A percentile compares a stretch with the other conserved stretches of the same genome.
These are phyloP conservation scores for Fragilaria radians DNA, from an alignment of 108 stramenopile genomes.

Conservation along the genomic window DNA sequence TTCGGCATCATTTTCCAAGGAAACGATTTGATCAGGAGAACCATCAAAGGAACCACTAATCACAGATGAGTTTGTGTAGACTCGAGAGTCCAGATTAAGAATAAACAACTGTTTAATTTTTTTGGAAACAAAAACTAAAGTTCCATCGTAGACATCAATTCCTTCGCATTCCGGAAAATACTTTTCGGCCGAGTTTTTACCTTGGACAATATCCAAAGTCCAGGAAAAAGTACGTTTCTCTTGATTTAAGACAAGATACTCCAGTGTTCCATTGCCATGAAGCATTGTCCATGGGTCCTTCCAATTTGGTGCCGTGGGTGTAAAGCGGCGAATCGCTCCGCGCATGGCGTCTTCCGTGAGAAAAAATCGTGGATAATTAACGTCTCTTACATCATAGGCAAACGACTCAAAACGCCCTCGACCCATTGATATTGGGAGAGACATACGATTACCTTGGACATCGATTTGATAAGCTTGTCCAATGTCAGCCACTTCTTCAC, in stretches of 20 bases:
- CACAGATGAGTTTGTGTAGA: slow-evolving; percentile 20
- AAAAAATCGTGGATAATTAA: slow-evolving; percentile 27
- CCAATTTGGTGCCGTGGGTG: slow-evolving; percentile 24
- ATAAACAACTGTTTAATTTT: slow-evolving; percentile 31
- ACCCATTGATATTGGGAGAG: neutral
- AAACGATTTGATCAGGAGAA: slow-evolving; percentile 11
- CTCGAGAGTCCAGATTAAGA: slow-evolving; percentile 33
- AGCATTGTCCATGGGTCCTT: slow-evolving; percentile 35
- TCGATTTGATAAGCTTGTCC: slow-evolving; percentile 37
- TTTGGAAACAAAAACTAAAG: slow-evolving; percentile 42
- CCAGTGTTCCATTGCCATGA: slow-evolving; percentile 26
- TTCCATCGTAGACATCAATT: slow-evolving; percentile 25
- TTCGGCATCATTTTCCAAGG: neutral
- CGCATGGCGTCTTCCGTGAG: slow-evolving; percentile 39
- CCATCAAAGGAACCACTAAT: slow-evolving; percentile 39
- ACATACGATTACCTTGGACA: slow-evolving; percentile 18
- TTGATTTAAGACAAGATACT: slow-evolving; percentile 25
- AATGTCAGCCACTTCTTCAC: slow-evolving; percentile 24
- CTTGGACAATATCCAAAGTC: slow-evolving; percentile 13
- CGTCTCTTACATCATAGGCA: slow-evolving; percentile 23
- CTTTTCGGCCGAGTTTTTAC: slow-evolving; percentile 15
- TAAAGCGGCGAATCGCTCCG: slow-evolving; percentile 40
- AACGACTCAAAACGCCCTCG: slow-evolving; percentile 36
- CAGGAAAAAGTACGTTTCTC: slow-evolving; percentile 30
- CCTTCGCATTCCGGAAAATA: slow-evolving; percentile 29